Evolutionary conservation across 192 early-diverging fungal species (phyloP).

Genomic region (Phlyctochytrium planicorne): DNA sequence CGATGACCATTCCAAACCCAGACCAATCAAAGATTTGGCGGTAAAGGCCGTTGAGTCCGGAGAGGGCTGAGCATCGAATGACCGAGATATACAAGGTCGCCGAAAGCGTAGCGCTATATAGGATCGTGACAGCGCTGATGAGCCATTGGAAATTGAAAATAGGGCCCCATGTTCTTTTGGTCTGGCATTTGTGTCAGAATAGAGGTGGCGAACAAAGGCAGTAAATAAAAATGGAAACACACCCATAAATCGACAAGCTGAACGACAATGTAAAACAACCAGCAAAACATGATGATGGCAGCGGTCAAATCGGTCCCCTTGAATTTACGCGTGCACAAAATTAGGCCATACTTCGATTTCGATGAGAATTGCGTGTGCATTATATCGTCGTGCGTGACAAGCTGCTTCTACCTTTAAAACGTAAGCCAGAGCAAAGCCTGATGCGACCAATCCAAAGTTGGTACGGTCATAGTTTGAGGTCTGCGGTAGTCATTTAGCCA

Average conservation of each 20-base stretch:
- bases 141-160: slow-evolving; percentile 9
- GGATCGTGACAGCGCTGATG: slow-evolving; percentile 4
- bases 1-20: no score
- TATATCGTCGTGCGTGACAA: no score
- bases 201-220: no score
- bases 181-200: no score
- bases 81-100: slow-evolving; percentile 7
- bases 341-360: not conserved
- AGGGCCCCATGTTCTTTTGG: not conserved
- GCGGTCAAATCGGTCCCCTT: not conserved
- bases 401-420: not conserved
- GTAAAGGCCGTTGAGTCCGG: not conserved
- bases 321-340: not conserved
- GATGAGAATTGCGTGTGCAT: not conserved
- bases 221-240: no score
- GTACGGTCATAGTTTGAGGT: not conserved
- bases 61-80: not conserved
- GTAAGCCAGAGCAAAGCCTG: not conserved
- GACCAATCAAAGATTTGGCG: no score
- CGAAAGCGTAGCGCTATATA: slow-evolving; percentile 7
- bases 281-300: not conserved
- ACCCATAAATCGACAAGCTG: no score
- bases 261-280: not conserved
- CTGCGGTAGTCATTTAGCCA: no score
- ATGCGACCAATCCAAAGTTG: not conserved